Conservation (phyloP, 2,329 filamentous ascomycete genomes). For the Claviceps fusiformis region DNA sequence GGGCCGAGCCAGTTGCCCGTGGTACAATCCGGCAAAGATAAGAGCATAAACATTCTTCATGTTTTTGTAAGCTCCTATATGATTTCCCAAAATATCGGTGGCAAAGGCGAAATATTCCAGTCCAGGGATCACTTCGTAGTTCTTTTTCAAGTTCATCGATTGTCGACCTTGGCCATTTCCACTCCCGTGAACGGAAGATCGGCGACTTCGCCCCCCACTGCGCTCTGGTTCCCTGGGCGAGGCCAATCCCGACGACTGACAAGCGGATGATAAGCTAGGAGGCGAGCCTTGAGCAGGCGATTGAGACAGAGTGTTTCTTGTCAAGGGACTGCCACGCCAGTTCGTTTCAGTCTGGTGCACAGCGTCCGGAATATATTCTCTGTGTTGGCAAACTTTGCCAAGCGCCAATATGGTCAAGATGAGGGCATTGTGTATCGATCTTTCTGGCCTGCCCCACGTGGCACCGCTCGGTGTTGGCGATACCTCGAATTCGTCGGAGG, state of each 20-base stretch:
- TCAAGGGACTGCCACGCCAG: conserved; percentile 22
- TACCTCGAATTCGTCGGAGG: conserved; percentile 19
- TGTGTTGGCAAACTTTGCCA: conserved; percentile 61
- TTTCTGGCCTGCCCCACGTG: conserved; percentile 38
- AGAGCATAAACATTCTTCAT: conserved; percentile 75
- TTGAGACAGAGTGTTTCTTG: conserved; percentile 36
- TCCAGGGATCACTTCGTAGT: conserved; percentile 77
- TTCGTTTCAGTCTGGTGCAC: conserved; percentile 25
- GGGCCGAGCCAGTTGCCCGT: conserved; percentile 74
- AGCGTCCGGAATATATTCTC: conserved; percentile 42
- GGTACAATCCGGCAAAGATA: conserved; percentile 75
- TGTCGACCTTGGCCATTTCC: conserved; percentile 10
- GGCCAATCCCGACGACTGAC: conserved; percentile 34
- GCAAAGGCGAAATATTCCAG: conserved; percentile 82
- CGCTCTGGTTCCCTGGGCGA: conserved; percentile 38
- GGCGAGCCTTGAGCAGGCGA: conserved; percentile 45
- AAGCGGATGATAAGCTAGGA: conserved; percentile 29
- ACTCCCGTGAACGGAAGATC: conserved; percentile 36
- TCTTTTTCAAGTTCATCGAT: conserved; percentile 30
- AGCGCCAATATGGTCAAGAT: conserved; percentile 73
- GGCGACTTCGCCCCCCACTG: conserved; percentile 30
- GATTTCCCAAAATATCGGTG: conserved; percentile 71
- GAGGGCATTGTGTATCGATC: conserved; percentile 67
- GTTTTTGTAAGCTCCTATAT: conserved; percentile 64
- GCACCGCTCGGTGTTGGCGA: conserved; percentile 16